A percentile compares a stretch with the other conserved stretches of the same genome.
phyloP scores from a whole-genome alignment of 495 filamentous ascomycete species.

The Penicillium taxi region DNA sequence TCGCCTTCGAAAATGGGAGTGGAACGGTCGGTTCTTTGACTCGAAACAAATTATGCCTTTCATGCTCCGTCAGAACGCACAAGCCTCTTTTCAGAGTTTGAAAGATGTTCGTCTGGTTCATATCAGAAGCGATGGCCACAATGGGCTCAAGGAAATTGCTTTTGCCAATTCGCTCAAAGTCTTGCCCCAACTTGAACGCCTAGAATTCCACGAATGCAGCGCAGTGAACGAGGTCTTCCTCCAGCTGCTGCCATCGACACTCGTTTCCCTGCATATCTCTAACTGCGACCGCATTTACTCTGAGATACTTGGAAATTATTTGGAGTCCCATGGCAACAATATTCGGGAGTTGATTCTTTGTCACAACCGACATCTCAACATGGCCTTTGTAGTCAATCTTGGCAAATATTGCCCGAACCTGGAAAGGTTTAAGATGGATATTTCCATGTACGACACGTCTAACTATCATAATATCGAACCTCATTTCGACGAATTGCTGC shows the following conservation, averaged over 20 bases:
- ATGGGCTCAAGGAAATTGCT: constrained; percentile 37
- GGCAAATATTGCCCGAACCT: constrained; percentile 56
- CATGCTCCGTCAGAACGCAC: constrained; percentile 48
- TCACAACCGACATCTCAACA: constrained; percentile 67
- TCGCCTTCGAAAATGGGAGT: constrained; percentile 62
- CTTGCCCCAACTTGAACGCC: constrained; percentile 51
- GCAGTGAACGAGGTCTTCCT: constrained; percentile 55
- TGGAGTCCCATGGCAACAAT: constrained; percentile 52
- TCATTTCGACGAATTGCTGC: constrained; percentile 56
- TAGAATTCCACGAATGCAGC: constrained; percentile 61
- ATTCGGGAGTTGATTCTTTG: constrained; percentile 59
- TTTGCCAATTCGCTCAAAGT: constrained; percentile 50
- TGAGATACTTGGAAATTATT: constrained; percentile 48
- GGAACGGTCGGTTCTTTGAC: constrained; percentile 61
- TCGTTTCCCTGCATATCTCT: constrained; percentile 59
- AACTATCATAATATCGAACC: constrained; percentile 62
- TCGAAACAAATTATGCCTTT: constrained; percentile 38
- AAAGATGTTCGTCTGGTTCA: constrained; percentile 57
- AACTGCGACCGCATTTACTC: constrained; percentile 66
- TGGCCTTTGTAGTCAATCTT: constrained; percentile 60
- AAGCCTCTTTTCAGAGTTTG: constrained; percentile 51
- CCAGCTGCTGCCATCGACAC: constrained; percentile 49
- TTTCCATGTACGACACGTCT: constrained; percentile 55
- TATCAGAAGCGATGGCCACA: constrained; percentile 25
- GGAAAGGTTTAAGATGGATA: constrained; percentile 61